phyloP scores from a whole-genome alignment of 495 filamentous ascomycete species.

The Hyaloscypha finlandica region DNA sequence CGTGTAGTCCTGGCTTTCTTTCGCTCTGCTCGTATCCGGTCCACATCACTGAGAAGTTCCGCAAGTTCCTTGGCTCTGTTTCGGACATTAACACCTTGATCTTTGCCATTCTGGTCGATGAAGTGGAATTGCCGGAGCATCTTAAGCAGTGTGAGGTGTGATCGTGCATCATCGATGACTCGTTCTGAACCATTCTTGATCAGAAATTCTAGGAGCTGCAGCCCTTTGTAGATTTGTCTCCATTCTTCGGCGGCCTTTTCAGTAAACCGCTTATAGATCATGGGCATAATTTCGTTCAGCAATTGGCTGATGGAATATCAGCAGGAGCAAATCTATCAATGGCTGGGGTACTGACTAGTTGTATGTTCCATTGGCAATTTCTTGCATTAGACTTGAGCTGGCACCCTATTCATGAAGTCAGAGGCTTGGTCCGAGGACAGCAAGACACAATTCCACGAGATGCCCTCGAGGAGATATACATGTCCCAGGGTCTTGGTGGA shows the following conservation, averaged over 20 bases:
- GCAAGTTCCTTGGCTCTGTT: constrained; percentile 95
- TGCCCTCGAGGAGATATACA: not conserved
- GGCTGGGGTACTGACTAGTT: constrained; percentile 77
- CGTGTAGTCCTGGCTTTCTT: constrained; percentile 91
- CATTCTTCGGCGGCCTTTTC: constrained; percentile 98
- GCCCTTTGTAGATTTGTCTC: constrained; percentile 98
- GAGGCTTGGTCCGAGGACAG: not conserved
- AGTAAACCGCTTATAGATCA: constrained; percentile 99
- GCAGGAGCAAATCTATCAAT: constrained; percentile 2
- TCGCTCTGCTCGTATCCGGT: constrained; percentile 85
- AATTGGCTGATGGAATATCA: constrained; percentile 65
- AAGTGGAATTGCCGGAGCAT: constrained; percentile 99
- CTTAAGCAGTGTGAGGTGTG: constrained; percentile 90
- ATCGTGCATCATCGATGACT: constrained; percentile 95
- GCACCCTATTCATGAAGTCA: constrained; percentile 30
- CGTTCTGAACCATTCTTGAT: constrained; percentile 98
- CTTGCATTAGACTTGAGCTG: constrained; percentile 61
- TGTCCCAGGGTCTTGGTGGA: not conserved
- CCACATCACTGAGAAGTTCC: constrained; percentile 91
- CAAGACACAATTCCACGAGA: not conserved
- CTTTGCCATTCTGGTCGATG: constrained; percentile 95
- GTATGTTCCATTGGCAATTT: constrained; percentile 96
- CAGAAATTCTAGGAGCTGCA: constrained; percentile 95
- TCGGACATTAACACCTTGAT: constrained; percentile 96
- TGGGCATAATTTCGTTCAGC: constrained; percentile 99